Evolutionary conservation across 768 basidiomycete genomes (phyloP).

Genomic region (Infundibulicybe gibba): DNA sequence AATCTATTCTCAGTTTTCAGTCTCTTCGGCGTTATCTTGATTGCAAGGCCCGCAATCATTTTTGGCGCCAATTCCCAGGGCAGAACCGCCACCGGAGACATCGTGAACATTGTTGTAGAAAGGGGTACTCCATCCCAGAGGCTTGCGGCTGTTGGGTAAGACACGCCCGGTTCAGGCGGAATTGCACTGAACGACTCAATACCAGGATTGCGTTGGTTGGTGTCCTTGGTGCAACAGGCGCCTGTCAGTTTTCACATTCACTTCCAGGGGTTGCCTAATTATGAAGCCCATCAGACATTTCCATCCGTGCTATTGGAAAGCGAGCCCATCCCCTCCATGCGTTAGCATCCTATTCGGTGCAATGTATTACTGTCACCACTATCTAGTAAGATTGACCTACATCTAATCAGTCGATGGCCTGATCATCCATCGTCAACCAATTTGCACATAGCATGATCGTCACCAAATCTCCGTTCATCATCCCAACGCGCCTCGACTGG

Average conservation of each 20-base stretch:
- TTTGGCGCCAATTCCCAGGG: conserved; percentile 34
- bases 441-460: conserved; percentile 37
- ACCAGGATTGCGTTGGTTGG: conserved; percentile 44
- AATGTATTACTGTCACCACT: neutral
- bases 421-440: neutral
- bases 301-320: conserved; percentile 65
- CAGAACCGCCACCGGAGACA: neutral
- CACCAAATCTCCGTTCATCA: conserved; percentile 30
- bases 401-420: neutral
- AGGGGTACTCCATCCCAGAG: conserved; percentile 30
- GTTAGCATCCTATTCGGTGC: neutral
- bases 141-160: conserved; percentile 46
- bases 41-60: conserved; percentile 57
- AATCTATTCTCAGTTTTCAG: conserved; percentile 43
- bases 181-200: too few species aligned
- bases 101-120: neutral
- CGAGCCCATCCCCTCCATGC: conserved; percentile 74
- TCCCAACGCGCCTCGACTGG: conserved; percentile 41
- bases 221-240: conserved; percentile 44
- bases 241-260: conserved; percentile 34
- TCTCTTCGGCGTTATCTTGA: conserved; percentile 57
- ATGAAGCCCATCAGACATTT: conserved; percentile 24
- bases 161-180: too few species aligned
- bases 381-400: neutral
- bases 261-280: neutral